Evolutionary conservation across 805 yeast species (phyloP), one percentile per base, ranked within the genome.

Genomic region (Lipomyces oligophaga): DNA sequence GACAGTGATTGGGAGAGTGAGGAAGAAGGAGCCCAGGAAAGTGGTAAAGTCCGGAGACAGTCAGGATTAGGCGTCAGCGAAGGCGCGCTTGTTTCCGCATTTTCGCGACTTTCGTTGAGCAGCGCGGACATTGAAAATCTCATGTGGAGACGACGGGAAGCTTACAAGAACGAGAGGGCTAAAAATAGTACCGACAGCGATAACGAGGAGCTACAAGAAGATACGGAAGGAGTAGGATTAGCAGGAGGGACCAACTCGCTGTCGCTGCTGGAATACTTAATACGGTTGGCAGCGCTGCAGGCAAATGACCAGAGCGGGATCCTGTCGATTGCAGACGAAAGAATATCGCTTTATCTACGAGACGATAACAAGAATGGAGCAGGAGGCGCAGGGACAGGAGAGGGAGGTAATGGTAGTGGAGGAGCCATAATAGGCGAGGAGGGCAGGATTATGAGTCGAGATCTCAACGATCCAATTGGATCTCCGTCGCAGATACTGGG

Each of bases 311-410:
- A 77, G 50, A 66, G 61, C 21, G 69, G 80, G 1, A 63, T 82
- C 2, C 59, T 77, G 6, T 67, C 75, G 5, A 74, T 79, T 7
- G 73, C 74, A n/a, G 93, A 85, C 60, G 90, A 84, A 60, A 71
- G 81, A 27, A 65, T 84, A 8, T 64, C 79, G 3, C 58, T 80
- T 1, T 84, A 81, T 54, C 64, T 84, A 16, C 71, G 76, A 37
- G 85, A 83, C 55, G 85, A 81, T 47, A 66, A 65, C 45, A 41
- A 58, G n/a, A 38, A 39, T 26, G 30, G 30, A 10, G 6, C 22
- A 6, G 5, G 21, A 19, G 33, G 26, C 11, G 21, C 40, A 13
- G 5, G 33, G 10, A n/a, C 39, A 20, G 31, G 27, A 5, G 35
- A 34, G 13, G 35, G 30, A 7, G 39, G 39, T 4, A 33, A 32